Percentiles rank a stretch among this genome's conserved stretches.
Evolutionary conservation across 106 monocot species (phyloP).

Genomic region (Dendrobium catenatum): DNA sequence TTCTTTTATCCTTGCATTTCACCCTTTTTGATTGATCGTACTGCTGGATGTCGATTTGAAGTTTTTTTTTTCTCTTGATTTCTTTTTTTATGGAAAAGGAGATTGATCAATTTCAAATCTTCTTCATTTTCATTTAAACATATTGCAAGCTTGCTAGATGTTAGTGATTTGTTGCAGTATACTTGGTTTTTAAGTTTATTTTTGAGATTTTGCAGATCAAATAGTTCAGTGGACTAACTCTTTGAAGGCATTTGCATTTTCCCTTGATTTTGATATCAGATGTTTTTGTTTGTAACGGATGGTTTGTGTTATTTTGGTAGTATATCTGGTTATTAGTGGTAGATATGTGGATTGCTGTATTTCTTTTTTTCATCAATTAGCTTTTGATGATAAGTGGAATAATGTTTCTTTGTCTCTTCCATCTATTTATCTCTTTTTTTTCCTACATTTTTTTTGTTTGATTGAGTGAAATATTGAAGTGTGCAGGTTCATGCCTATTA

Average conservation of each 20-base stretch:
- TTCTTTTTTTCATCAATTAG: neutral
- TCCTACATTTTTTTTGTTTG: neutral
- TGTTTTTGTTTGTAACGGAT: neutral
- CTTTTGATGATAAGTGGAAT: neutral
- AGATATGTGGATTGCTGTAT: neutral
- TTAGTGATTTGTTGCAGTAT: neutral
- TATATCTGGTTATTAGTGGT: neutral
- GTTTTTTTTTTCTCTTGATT: neutral
- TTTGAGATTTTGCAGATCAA: neutral
- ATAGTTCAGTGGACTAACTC: neutral
- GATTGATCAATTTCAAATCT: neutral
- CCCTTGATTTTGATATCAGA: neutral
- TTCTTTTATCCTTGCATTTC: neutral
- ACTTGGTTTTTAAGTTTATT: neutral
- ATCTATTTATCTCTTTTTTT: neutral
- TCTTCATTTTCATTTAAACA: neutral
- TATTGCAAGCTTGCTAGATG: neutral
- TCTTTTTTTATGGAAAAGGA: neutral
- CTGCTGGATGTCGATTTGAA: neutral
- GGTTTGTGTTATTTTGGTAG: neutral
- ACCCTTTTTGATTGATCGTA: neutral
- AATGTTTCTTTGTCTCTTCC: neutral
- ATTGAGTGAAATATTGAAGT: neutral
- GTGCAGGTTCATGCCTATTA: constrained; percentile 67
- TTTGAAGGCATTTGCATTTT: neutral